Evolutionary conservation across 148 eudicot species (phyloP), one percentile per base, ranked within the genome.

Genomic region (Limonium bicolor): DNA sequence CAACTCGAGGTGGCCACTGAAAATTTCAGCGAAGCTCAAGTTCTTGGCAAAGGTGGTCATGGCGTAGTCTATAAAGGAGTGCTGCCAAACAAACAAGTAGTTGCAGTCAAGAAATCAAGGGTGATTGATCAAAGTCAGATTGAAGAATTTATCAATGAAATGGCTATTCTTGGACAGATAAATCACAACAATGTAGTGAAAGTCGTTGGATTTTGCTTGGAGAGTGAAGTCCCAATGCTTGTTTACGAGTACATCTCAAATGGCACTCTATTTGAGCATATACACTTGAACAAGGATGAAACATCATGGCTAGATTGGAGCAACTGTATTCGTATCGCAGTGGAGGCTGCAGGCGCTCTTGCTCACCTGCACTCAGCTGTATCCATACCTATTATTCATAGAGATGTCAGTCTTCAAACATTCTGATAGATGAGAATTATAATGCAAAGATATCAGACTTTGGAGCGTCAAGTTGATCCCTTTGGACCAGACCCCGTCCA

Each of bases 101-200:
- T 36, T n/a, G 56, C 56, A 7, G 39, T 52, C 3, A 52, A 52
- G 21, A 52, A 38, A 25, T 52, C 56, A 5, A 22, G 24, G 26
- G 32, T 52, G 2, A 15, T 37, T 30, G 46, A 52, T 38, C 31
- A 38, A 35, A 38, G 17, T 27, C 46, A 52, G 18, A 52, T 38
- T 16, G 42, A 38, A 1, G 19, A 2, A 17, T 38, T 38, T n/a
- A n/a, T n/a, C n/a, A n/a, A n/a, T n/a, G n/a, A n/a, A n/a, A n/a
- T n/a, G n/a, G n/a, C n/a, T n/a, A n/a, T n/a, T n/a, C n/a, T n/a
- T n/a, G n/a, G n/a, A n/a, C n/a, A n/a, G n/a, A n/a, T n/a, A n/a
- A n/a, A n/a, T n/a, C n/a, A n/a, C n/a, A n/a, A n/a, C n/a, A n/a
- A n/a, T n/a, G n/a, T n/a, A n/a, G n/a, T n/a, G n/a, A n/a, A n/a